These are phyloP conservation scores for Lipomyces anomalus DNA, from an alignment of 805 yeast species.

Conservation along the genomic window DNA sequence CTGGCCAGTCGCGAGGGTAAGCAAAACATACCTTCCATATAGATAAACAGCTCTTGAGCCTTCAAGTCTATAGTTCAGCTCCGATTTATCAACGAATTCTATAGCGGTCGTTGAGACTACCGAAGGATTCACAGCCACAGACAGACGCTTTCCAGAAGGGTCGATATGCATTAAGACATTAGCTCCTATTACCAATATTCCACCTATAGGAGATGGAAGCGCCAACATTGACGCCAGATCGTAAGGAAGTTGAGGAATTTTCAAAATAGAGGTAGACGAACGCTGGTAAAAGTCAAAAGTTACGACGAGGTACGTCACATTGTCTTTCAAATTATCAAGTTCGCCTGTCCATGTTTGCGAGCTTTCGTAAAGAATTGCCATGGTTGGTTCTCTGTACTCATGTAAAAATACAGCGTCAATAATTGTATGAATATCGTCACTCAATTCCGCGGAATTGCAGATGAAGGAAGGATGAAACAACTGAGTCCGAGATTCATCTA, in stretches of 20 bases:
- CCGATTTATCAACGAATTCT: conserved; percentile 44
- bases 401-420: conserved; percentile 66
- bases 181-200: conserved; percentile 63
- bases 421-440: conserved; percentile 57
- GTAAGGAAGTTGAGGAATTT: conserved; percentile 62
- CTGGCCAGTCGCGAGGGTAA: conserved; percentile 42
- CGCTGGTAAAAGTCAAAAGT: conserved; percentile 59
- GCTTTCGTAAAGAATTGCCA: conserved; percentile 59
- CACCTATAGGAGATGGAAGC: conserved; percentile 59
- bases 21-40: conserved; percentile 35
- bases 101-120: conserved; percentile 40
- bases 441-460: conserved; percentile 44
- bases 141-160: conserved; percentile 61
- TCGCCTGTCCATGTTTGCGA: conserved; percentile 75
- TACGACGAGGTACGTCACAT: conserved; percentile 53
- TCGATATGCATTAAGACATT: conserved; percentile 77
- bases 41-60: conserved; percentile 40
- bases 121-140: conserved; percentile 57
- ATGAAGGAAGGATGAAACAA: conserved; percentile 53
- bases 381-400: conserved; percentile 76
- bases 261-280: conserved; percentile 61
- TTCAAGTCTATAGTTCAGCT: conserved; percentile 51
- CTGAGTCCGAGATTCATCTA: conserved; percentile 12
- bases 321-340: conserved; percentile 56
- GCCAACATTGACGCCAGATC: conserved; percentile 65